Percentiles rank a stretch among this genome's conserved stretches.
These are phyloP conservation scores for Heliamphora exappendiculata DNA, from an alignment of 148 eudicot species.

Conservation along the genomic window DNA sequence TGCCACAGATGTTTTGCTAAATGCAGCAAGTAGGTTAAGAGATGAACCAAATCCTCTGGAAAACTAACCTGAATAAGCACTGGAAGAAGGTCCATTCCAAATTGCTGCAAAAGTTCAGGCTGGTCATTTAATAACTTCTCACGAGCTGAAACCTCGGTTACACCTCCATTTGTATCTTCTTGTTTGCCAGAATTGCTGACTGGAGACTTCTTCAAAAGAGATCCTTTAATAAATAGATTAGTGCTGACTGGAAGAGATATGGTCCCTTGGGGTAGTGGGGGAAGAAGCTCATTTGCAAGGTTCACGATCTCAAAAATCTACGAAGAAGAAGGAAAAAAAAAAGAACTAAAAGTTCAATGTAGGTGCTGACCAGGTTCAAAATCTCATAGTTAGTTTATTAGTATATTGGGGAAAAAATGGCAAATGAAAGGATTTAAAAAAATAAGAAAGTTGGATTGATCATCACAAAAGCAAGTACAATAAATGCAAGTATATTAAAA, in stretches of 20 bases:
- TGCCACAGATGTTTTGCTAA: conserved; percentile 6
- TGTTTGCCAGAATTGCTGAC: conserved; percentile 52
- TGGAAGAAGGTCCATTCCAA: conserved; percentile 92
- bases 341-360: background rate
- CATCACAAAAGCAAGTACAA: background rate
- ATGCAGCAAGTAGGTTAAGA: background rate
- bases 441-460: background rate
- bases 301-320: conserved; percentile 97
- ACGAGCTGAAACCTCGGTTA: conserved; percentile 56
- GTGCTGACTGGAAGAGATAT: conserved; percentile 73
- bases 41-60: background rate
- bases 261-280: conserved; percentile 84
- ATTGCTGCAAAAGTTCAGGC: conserved; percentile 88
- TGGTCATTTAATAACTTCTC: conserved; percentile 77
- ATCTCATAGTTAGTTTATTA: background rate
- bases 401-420: background rate
- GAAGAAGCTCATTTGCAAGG: conserved; percentile 98
- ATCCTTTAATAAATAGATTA: conserved; percentile 53
- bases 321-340: background rate
- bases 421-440: background rate
- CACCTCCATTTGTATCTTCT: conserved; percentile 50
- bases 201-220: conserved; percentile 51
- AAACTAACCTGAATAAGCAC: conserved; percentile 74
- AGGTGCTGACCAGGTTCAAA: background rate
- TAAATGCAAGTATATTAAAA: background rate